These are phyloP conservation scores for Berkeleyomyces basicola DNA, from an alignment of 2,329 filamentous ascomycete genomes.

Conservation along the genomic window DNA sequence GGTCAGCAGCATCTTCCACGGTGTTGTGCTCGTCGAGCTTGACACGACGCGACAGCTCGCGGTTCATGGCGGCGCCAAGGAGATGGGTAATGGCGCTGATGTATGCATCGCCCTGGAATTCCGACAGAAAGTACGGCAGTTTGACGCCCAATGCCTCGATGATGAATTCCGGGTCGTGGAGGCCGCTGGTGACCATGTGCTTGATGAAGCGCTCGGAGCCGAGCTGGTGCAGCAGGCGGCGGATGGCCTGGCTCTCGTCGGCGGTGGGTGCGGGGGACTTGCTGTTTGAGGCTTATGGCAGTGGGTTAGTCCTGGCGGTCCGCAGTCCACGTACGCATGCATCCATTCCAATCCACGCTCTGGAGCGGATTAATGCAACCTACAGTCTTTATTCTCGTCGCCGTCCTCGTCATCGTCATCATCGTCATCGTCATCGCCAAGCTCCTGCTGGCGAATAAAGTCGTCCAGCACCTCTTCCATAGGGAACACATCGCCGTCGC, in stretches of 20 bases:
- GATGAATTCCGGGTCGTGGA: neutral
- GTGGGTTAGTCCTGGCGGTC: neutral
- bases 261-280: neutral
- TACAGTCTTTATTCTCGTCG: neutral
- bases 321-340: neutral
- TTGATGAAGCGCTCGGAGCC: slow-evolving; percentile 4
- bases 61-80: slow-evolving; percentile 58
- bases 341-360: neutral
- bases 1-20: slow-evolving; percentile 66
- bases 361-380: neutral
- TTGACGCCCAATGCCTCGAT: slow-evolving; percentile 8
- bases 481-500: slow-evolving; percentile 7
- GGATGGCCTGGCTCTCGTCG: neutral
- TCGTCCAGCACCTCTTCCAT: slow-evolving; percentile 15
- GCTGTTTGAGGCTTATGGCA: neutral
- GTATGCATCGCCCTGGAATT: slow-evolving; percentile 3
- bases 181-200: slow-evolving; percentile 1
- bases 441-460: slow-evolving; percentile 1
- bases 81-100: slow-evolving; percentile 23
- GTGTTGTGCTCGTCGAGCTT: slow-evolving; percentile 71
- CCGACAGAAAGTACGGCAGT: slow-evolving; percentile 4
- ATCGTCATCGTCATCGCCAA: neutral
- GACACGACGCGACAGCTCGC: slow-evolving; percentile 65
- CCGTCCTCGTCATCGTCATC: neutral
- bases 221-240: slow-evolving; percentile 7